Conservation (phyloP, 2,329 filamentous ascomycete genomes). For the Penicillium verrucosum region DNA sequence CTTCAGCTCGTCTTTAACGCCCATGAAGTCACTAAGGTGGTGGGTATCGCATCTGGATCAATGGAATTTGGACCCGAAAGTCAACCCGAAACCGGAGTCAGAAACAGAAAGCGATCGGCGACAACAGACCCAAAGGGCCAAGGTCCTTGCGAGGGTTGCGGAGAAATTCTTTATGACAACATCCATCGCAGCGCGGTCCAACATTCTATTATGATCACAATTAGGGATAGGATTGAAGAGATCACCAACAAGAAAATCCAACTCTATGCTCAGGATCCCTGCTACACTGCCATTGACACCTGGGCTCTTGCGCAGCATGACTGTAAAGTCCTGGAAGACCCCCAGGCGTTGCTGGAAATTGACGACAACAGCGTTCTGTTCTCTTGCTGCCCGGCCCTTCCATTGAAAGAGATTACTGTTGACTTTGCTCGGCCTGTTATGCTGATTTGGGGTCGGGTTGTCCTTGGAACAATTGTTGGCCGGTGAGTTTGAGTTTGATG, state of each 20-base stretch:
- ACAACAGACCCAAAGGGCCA: too few relatives aligned
- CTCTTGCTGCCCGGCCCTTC: background rate
- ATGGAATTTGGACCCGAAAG: background rate
- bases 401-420: background rate
- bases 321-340: background rate
- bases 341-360: background rate
- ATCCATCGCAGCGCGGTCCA: too few relatives aligned
- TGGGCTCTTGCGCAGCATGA: background rate
- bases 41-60: background rate
- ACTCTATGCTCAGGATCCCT: background rate
- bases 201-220: too few relatives aligned
- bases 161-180: too few relatives aligned
- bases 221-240: background rate
- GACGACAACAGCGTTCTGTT: background rate
- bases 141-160: too few relatives aligned
- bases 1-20: background rate
- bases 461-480: rapidly evolving
- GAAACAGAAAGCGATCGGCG: too few relatives aligned
- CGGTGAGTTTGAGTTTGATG: background rate
- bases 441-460: background rate
- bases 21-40: background rate
- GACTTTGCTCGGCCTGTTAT: background rate
- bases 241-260: background rate
- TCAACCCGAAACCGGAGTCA: too few relatives aligned
- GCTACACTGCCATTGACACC: background rate